phyloP scores from a whole-genome alignment of 176 grass and related monocot genomes.

The Rhipidocladum racemiflorum region DNA sequence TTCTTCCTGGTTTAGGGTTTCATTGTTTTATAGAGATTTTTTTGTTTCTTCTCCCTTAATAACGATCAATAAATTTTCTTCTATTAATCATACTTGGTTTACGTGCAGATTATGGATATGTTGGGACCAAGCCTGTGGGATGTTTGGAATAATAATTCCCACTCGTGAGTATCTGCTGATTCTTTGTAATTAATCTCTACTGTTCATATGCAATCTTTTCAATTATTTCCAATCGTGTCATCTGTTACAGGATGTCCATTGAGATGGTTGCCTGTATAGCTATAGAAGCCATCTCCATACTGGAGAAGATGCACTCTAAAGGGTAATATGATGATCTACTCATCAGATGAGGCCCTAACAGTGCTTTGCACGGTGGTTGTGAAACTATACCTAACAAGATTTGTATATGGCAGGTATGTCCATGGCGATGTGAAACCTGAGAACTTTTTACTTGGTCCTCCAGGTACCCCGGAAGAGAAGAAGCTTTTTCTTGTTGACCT shows the following conservation, averaged over 20 bases:
- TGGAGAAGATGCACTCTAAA: slow-evolving; percentile 94
- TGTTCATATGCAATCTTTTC: slow-evolving; percentile 2
- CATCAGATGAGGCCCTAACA: slow-evolving; percentile 11
- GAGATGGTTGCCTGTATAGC: slow-evolving; percentile 99
- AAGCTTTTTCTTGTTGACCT: slow-evolving; percentile 99
- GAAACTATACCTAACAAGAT: slow-evolving; percentile 30
- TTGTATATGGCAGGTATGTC: slow-evolving; percentile 70
- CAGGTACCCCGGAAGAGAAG: slow-evolving; percentile 80
- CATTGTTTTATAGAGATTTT: not conserved
- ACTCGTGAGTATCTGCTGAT: slow-evolving; percentile 50
- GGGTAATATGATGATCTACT: slow-evolving; percentile 47
- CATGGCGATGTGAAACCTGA: slow-evolving; percentile 96
- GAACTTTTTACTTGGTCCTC: no score
- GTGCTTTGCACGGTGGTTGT: slow-evolving; percentile 8
- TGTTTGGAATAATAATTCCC: slow-evolving; percentile 94
- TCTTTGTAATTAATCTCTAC: slow-evolving; percentile 18
- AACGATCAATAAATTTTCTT: not conserved
- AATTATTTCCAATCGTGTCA: not conserved
- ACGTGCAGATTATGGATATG: slow-evolving; percentile 84
- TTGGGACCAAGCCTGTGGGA: slow-evolving; percentile 96
- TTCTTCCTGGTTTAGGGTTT: slow-evolving; percentile 4
- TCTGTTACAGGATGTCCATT: slow-evolving; percentile 70
- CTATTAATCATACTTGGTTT: not conserved
- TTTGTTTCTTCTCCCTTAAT: slow-evolving; percentile 1
- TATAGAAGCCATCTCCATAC: slow-evolving; percentile 92